Base-by-base conservation (phyloP, 2,329 filamentous ascomycete species). In the Calonectria pseudoturangicola region DNA sequence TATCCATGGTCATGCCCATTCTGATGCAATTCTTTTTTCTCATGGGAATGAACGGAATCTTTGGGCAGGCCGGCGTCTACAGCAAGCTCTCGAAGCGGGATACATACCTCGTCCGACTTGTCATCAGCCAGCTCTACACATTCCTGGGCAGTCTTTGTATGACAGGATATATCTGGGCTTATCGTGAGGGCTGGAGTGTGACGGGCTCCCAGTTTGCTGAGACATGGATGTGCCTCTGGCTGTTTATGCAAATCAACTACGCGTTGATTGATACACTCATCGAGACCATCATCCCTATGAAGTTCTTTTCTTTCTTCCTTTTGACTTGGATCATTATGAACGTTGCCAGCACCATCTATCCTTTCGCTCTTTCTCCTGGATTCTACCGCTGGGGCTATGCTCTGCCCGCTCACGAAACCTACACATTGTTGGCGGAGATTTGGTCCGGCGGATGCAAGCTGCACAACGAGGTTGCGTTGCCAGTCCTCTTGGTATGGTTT, bases 131-230 rank as follows among this genome's bases (percentile, higher is more conserved):
- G 4, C 10, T 79, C 8, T 85, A 84, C 74, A 81, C 81, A 1
- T 74, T 84, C 48, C 51, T 86, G 16, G 84, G 82, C 15, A 82
- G 84, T 0, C 75, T 88, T 2, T 82, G 81, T 47, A 82, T 84
- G 28, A 76, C 84, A 0, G 86, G 85, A 1, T 83, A 83, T 45
- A 83, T 87, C 67, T 88, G 86, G 87, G 86, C 85, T 0, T 88
- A 86, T 76, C 79, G 82, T 1, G 84, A 84, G 54, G 79, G 76
- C 33, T 88, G 87, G 87, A 63, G 72, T 2, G 85, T 87, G 4
- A 79, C 79, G 21, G 82, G 79, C 5, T 15, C 60, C 2, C 68
- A 81, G 45, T 82, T 82, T 41, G 80, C 71, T 5, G 58, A 75
- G 28, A 79, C 74, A 0, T 81, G 82, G 79, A 74, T 83, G 71